Evolutionary conservation across 2,329 filamentous ascomycete species (phyloP), one percentile per base, ranked within the genome.

Genomic region (Xylariaceae sp.): DNA sequence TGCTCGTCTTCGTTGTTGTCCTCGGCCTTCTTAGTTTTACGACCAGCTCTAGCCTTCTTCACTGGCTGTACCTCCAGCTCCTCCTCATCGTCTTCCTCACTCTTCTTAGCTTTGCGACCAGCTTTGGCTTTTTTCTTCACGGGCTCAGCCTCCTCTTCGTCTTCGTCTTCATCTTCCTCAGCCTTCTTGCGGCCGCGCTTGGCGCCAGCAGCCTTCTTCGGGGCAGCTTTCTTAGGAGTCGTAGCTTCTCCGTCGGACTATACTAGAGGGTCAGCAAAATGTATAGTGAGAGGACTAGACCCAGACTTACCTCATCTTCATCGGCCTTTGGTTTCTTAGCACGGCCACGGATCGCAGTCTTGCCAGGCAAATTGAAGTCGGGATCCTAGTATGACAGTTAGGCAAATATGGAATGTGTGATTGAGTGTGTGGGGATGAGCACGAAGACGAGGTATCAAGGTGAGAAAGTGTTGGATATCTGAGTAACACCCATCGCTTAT

Each of bases 361-460:
- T 78, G 14, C 89, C 89, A 3, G 84, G 87, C 17, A 83, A 80
- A 71, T 95, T 96, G 76, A 85, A 83, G 69, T 90, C 88, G 3
- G 84, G 78, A 64, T 96, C 91, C 90, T 95, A 21, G 9, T 19
- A 19, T 3, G 5, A 41, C 21, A 8, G 26, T 60, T 48, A 58
- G 45, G 17, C 14, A 49, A 12, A 6, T 4, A 19, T 53, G 11
- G 2, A 56, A 67, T 26, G 47, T 58, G 31, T 61, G 41, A 47
- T 53, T 2, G 37, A 21, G 26, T 19, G 21, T 23, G 26, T 37
- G 6, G 19, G 21, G 24, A 46, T 11, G n/a, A 8, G 12, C 5
- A 21, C 19, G 7, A 11, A 40, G 17, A 31, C 26, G 21, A 14
- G 29, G 14, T 12, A 17, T 53, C 2, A 19, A 23, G 12, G 7